These are phyloP conservation scores for Mucor indicus DNA, from an alignment of 371 early-diverging fungal species.

Conservation along the genomic window DNA sequence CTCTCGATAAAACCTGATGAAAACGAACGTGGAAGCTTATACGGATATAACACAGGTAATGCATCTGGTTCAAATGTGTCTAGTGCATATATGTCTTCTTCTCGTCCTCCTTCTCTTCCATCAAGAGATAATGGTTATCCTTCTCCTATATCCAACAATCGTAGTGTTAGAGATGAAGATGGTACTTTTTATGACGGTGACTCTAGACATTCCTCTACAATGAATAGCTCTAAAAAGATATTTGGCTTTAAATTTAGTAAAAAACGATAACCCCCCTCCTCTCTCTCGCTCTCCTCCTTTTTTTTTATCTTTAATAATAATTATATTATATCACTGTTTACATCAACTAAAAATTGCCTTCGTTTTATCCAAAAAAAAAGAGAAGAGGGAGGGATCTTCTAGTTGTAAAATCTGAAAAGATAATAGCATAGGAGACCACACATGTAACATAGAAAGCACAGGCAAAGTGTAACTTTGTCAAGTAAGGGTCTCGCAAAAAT, in stretches of 20 bases:
- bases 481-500: too few relatives aligned
- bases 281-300: background rate
- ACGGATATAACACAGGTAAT: slow-evolving; percentile 9
- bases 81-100: slow-evolving; percentile 2
- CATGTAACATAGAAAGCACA: too few relatives aligned
- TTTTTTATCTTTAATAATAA: background rate
- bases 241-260: slow-evolving; percentile 38
- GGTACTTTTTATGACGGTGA: slow-evolving; percentile 32
- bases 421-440: too few relatives aligned
- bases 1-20: slow-evolving; percentile 29
- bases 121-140: slow-evolving; percentile 28
- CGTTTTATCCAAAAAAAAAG: too few relatives aligned
- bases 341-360: too few relatives aligned
- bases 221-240: slow-evolving; percentile 23
- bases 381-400: too few relatives aligned
- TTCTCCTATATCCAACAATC: slow-evolving; percentile 24
- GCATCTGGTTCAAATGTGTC: slow-evolving; percentile 26
- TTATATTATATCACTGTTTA: too few relatives aligned
- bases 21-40: slow-evolving; percentile 7
- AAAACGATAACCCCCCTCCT: slow-evolving; percentile 17
- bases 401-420: too few relatives aligned
- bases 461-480: too few relatives aligned
- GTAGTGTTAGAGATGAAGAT: slow-evolving; percentile 25
- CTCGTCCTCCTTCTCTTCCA: slow-evolving; percentile 29
- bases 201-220: slow-evolving; percentile 27